phyloP scores from a whole-genome alignment of 139 green algal species.

The Ulvella scutata region DNA sequence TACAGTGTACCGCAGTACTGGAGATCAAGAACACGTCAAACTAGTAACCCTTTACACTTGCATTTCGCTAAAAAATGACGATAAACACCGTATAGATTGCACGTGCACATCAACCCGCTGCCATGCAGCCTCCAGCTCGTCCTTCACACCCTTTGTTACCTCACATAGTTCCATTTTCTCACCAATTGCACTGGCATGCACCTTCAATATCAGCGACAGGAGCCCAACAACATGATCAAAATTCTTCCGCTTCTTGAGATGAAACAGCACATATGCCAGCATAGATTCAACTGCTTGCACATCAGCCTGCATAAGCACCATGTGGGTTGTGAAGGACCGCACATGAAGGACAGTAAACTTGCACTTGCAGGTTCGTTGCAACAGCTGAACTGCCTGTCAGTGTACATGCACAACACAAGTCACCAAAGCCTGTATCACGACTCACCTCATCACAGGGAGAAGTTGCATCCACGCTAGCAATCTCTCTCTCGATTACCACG shows the following conservation, averaged over 20 bases:
- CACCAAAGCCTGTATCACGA: too few relatives aligned
- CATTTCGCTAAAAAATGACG: constrained; percentile 54
- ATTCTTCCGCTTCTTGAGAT: constrained; percentile 34
- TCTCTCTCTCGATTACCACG: neutral
- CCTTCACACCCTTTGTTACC: constrained; percentile 16
- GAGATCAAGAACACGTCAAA: neutral
- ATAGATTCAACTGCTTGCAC: constrained; percentile 37
- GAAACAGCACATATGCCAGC: constrained; percentile 37
- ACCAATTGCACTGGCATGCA: constrained; percentile 52
- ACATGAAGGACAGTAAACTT: neutral
- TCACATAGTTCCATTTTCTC: constrained; percentile 20
- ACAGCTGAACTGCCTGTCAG: neutral
- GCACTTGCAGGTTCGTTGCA: neutral
- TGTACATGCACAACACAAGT: neutral
- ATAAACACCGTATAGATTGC: constrained; percentile 49
- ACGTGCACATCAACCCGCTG: constrained; percentile 42
- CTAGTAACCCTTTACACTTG: constrained; percentile 18
- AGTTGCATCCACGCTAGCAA: neutral
- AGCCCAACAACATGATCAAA: constrained; percentile 50
- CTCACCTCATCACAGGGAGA: neutral
- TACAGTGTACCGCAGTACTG: neutral
- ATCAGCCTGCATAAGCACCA: constrained; percentile 25
- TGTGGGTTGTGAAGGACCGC: constrained; percentile 20
- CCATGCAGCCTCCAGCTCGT: constrained; percentile 30
- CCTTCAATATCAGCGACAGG: constrained; percentile 18